These are phyloP conservation scores for Cotoneaster glaucophyllus DNA, from an alignment of 306 rosid species.

Conservation along the genomic window DNA sequence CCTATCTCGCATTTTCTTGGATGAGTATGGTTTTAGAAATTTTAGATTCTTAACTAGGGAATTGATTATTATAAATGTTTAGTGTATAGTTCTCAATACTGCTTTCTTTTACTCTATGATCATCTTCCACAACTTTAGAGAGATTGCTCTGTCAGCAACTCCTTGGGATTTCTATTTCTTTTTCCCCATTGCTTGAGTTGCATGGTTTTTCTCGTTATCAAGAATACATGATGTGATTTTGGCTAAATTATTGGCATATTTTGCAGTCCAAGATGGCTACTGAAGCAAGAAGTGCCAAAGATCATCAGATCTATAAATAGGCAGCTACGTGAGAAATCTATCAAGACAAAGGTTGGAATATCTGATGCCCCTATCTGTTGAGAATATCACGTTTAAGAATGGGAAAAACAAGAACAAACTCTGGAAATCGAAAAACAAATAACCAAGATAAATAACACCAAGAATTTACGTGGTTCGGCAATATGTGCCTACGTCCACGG, in stretches of 20 bases:
- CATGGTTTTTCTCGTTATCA: background rate
- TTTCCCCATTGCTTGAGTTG: background rate
- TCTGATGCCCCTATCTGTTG: background rate
- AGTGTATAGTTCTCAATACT: too few relatives aligned
- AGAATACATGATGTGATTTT: background rate
- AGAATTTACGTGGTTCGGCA: too few relatives aligned
- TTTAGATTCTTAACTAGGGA: background rate
- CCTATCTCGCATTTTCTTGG: background rate
- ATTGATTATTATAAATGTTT: background rate
- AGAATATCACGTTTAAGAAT: too few relatives aligned
- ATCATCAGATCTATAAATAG: slow-evolving; percentile 83
- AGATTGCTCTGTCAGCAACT: background rate
- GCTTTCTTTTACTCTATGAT: background rate
- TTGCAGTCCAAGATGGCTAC: slow-evolving; percentile 95
- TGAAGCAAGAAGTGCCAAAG: slow-evolving; percentile 94
- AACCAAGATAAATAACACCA: too few relatives aligned
- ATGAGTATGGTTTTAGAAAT: background rate
- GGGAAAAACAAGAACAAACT: too few relatives aligned
- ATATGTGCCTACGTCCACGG: too few relatives aligned
- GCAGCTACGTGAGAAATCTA: slow-evolving; percentile 95
- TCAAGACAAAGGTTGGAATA: slow-evolving; percentile 86
- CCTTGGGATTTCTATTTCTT: background rate
- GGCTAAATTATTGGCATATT: slow-evolving; percentile 10
- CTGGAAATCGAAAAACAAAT: too few relatives aligned
- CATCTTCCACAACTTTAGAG: background rate